A percentile compares a stretch with the other conserved stretches of the same genome.
Conservation (phyloP, 2,329 filamentous ascomycete genomes). For the Aaosphaeria pasadenensis region DNA sequence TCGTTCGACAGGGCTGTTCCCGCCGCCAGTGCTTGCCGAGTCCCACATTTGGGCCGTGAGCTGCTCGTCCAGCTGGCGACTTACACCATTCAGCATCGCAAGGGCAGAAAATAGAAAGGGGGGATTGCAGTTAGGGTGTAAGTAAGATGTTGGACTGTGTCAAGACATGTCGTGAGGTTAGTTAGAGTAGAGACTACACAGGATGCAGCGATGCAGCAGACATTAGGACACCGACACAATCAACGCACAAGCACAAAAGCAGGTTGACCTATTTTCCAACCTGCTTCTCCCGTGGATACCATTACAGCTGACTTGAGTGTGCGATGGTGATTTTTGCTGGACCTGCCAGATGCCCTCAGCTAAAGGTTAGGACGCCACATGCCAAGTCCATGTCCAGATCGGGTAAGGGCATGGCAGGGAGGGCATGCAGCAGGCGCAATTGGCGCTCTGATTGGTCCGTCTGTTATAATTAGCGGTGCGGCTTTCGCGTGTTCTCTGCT, state of each 20-base stretch:
- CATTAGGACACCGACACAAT: background rate
- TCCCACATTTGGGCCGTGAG: slow-evolving; percentile 33
- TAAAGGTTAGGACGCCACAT: slow-evolving; percentile 23
- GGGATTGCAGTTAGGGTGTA: slow-evolving; percentile 25
- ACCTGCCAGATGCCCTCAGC: slow-evolving; percentile 24
- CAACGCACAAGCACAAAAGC: background rate
- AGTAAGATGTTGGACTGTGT: slow-evolving; percentile 11
- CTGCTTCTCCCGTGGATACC: slow-evolving; percentile 23
- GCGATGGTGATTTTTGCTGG: slow-evolving; percentile 21
- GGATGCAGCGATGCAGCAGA: no score
- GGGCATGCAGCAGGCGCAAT: slow-evolving; percentile 15
- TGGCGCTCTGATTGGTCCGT: slow-evolving; percentile 21
- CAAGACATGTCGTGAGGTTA: no score
- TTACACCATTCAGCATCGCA: slow-evolving; percentile 33
- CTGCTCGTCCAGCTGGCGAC: slow-evolving; percentile 33
- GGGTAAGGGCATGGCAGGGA: slow-evolving; percentile 22
- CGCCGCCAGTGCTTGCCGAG: slow-evolving; percentile 36
- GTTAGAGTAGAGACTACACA: no score
- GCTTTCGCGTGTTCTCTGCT: slow-evolving; percentile 29
- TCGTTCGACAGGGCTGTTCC: slow-evolving; percentile 32
- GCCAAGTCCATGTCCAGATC: slow-evolving; percentile 19
- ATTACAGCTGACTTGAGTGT: slow-evolving; percentile 29
- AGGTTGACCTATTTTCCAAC: slow-evolving; percentile 1
- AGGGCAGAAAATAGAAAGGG: slow-evolving; percentile 13
- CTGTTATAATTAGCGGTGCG: slow-evolving; percentile 29